Conservation (phyloP, 1,284 basidiomycete genomes). For the Somion occarium region DNA sequence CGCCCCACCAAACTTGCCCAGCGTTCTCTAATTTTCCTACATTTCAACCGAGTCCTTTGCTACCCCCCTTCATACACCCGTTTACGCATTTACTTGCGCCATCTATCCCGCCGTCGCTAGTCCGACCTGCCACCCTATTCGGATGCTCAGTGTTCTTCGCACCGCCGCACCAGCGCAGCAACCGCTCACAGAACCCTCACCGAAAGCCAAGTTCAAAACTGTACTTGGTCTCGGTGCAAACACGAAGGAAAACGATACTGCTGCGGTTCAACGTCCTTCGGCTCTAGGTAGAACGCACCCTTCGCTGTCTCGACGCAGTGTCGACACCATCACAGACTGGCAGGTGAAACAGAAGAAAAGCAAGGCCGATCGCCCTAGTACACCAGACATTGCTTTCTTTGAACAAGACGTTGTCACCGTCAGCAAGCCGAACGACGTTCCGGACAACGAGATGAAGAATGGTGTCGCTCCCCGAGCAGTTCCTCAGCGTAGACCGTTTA, state of each 20-base stretch:
- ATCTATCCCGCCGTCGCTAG: constrained; percentile 14
- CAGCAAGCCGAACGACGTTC: constrained; percentile 17
- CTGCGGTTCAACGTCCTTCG: constrained; percentile 11
- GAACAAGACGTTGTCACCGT: constrained; percentile 22
- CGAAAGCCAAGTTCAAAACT: constrained; percentile 38
- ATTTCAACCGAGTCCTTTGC: constrained; percentile 8
- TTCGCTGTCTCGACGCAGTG: constrained; percentile 24
- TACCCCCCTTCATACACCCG: constrained; percentile 17
- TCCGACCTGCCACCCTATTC: constrained; percentile 15
- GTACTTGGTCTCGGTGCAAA: constrained; percentile 34
- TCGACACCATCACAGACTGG: constrained; percentile 27
- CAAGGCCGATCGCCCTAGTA: constrained; percentile 15
- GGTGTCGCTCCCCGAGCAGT: constrained; percentile 30
- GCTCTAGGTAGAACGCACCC: constrained; percentile 13
- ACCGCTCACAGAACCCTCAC: constrained; percentile 21
- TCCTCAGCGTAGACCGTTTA: constrained; percentile 23
- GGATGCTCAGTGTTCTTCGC: constrained; percentile 37
- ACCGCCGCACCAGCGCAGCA: constrained; percentile 29
- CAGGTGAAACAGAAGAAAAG: constrained; percentile 24
- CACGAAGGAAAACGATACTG: constrained; percentile 15
- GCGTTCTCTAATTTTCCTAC: constrained; percentile 21
- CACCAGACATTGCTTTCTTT: constrained; percentile 33
- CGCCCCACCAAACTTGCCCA: constrained; percentile 29
- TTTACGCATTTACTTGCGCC: constrained; percentile 8
- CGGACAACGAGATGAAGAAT: constrained; percentile 30